Base-by-base conservation (phyloP, 2,329 filamentous ascomycete species). In the Fusarium decemcellulare region DNA sequence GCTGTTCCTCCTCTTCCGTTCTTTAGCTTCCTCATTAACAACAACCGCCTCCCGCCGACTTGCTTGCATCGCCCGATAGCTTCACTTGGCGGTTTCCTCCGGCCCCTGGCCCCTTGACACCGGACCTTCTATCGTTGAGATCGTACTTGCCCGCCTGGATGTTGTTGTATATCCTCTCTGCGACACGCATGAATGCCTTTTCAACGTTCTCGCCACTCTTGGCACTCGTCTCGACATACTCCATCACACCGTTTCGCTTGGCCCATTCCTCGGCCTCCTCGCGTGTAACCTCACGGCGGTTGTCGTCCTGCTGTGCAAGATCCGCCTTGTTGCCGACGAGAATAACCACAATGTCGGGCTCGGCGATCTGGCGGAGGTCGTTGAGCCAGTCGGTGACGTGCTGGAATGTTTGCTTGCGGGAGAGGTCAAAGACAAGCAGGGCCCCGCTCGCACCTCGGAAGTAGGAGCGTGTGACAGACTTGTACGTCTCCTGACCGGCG, bases 141-240 rank as follows among this genome's bases (percentile, higher is more conserved):
- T 99, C 95, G 79, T 98, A 98, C 78, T 90, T 93, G 11, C 96
- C 96, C 2, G 93, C 93, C 83, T 98, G 94, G 67, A 99, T 98
- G 76, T 98, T 98, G 79, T 95, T 91, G 78, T 97, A 97, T 83
- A 99, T 98, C 80, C 95, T 87, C 84, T 98, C 94, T 18, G 96
- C 94, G 14, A 98, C 95, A 76, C 96, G 91, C 77, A 97, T 87
- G 76, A 99, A 99, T 2, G 96, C 96, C 72, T 91, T 88, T 80
- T 99, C 96, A 37, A 99, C 96, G 53, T 94, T 94, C 78, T 97
- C 94, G 55, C 96, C 96, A 67, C 92, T 97, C 85, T 98, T 99
- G 52, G 96, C 96, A 71, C 92, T 95, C 40, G 96, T 99, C 84
- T 99, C 96, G 67, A 98, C 94, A 78, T 98, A 98, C 78, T 95